Evolutionary conservation across 1,139 yeast genomes (phyloP).

Genomic region (Yamadazyma trypodendri): DNA sequence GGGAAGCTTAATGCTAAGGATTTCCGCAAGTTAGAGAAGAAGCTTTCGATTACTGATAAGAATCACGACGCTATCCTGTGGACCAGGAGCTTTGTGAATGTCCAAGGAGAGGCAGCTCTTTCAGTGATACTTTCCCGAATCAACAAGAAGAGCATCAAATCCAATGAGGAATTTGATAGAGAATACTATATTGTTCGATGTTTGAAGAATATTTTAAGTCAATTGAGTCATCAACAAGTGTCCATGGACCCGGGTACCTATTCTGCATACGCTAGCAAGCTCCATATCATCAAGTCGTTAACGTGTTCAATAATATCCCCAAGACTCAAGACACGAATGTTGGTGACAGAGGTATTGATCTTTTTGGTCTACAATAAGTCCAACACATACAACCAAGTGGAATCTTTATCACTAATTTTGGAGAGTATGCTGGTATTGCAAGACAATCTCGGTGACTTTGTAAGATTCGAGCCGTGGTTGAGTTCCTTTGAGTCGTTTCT

Average conservation of each 20-base stretch:
- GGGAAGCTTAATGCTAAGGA: constrained; percentile 35
- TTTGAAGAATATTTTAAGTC: constrained; percentile 32
- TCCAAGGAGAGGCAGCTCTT: constrained; percentile 48
- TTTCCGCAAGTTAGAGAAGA: constrained; percentile 36
- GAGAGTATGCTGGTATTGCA: constrained; percentile 37
- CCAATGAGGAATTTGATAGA: constrained; percentile 45
- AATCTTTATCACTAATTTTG: constrained; percentile 26
- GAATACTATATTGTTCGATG: constrained; percentile 42
- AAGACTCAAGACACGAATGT: constrained; percentile 37
- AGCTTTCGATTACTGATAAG: constrained; percentile 22
- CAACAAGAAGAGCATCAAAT: constrained; percentile 44
- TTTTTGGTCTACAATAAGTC: constrained; percentile 32
- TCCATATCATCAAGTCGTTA: constrained; percentile 35
- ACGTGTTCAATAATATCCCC: constrained; percentile 42
- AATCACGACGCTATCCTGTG: constrained; percentile 26
- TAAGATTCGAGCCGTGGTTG: constrained; percentile 44
- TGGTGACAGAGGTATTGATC: constrained; percentile 45
- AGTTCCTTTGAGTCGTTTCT: constrained; percentile 35
- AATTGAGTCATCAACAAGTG: constrained; percentile 5
- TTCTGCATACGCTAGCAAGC: constrained; percentile 22
- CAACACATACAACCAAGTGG: constrained; percentile 9
- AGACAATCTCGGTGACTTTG: constrained; percentile 35
- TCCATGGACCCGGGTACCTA: constrained; percentile 16
- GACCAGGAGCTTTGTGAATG: constrained; percentile 32
- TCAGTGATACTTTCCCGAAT: constrained; percentile 40